Conservation (phyloP, 2,329 filamentous ascomycete species). For the Endoconidiophora laricicola region DNA sequence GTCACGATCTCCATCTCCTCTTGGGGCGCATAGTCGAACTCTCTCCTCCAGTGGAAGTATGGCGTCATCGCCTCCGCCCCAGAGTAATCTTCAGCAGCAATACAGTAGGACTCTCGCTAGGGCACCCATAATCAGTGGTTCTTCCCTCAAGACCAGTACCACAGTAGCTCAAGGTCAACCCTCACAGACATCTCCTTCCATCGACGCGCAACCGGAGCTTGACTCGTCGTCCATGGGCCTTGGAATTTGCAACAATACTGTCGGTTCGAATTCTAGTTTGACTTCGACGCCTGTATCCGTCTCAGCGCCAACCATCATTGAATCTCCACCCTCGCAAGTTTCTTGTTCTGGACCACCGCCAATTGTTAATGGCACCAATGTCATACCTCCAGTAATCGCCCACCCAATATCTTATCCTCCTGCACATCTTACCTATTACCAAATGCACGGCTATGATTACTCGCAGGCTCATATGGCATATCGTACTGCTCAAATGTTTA, state of each 20-base stretch:
- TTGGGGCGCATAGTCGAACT: conserved; percentile 20
- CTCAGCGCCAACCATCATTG: conserved; percentile 5
- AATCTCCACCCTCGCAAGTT: not conserved
- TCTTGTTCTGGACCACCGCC: conserved; percentile 7
- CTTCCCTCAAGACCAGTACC: conserved; percentile 23
- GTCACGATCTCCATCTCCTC: conserved; percentile 39
- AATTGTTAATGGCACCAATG: conserved; percentile 9
- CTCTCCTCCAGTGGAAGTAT: conserved; percentile 25
- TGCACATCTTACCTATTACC: conserved; percentile 1
- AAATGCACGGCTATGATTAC: conserved; percentile 5
- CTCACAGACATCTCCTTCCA: not conserved
- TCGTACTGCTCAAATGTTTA: not conserved
- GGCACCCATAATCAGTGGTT: conserved; percentile 35
- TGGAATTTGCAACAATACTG: conserved; percentile 1
- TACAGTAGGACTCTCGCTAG: conserved; percentile 21
- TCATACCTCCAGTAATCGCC: not conserved
- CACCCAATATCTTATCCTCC: not conserved
- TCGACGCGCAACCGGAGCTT: not conserved
- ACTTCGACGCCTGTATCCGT: not conserved
- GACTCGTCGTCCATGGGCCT: conserved; percentile 6
- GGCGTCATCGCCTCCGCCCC: conserved; percentile 19
- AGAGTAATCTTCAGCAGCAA: conserved; percentile 13
- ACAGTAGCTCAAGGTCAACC: conserved; percentile 13
- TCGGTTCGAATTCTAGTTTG: not conserved
- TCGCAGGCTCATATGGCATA: not conserved